phyloP scores from a whole-genome alignment of 2,329 filamentous ascomycete genomes.

The Cladophialophora bantiana region DNA sequence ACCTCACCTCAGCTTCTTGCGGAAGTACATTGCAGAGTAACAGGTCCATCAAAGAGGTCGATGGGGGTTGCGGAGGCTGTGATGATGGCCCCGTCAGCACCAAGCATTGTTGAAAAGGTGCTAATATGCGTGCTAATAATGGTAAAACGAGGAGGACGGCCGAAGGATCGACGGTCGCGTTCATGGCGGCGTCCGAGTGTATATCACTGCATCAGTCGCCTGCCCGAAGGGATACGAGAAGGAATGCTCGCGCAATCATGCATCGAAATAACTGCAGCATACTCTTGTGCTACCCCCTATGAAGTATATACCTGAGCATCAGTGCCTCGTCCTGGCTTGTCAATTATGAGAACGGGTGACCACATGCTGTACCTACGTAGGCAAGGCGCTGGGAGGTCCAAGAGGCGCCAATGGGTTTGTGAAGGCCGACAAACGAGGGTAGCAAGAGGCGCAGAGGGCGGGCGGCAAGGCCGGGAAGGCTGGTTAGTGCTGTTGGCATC shows the following conservation, averaged over 20 bases:
- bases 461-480: conserved; percentile 9
- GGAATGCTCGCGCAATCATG: conserved; percentile 4
- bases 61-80: not conserved
- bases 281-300: not conserved
- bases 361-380: not conserved
- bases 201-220: conserved; percentile 2
- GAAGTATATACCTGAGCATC: not conserved
- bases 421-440: conserved; percentile 13
- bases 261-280: not conserved
- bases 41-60: not conserved
- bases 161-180: conserved; percentile 31
- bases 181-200: conserved; percentile 12
- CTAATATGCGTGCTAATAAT: conserved; percentile 6
- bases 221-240: not conserved
- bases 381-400: conserved; percentile 10
- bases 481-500: conserved; percentile 14
- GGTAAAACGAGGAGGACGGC: conserved; percentile 15
- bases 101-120: conserved; percentile 6
- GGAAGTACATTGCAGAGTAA: conserved; percentile 21
- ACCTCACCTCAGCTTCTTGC: conserved; percentile 15
- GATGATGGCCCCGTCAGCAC: conserved; percentile 18
- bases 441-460: conserved; percentile 8
- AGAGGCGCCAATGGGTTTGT: conserved; percentile 9
- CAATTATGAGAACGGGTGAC: not conserved
- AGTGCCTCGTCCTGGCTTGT: not conserved